These are phyloP conservation scores for Myriosclerotinia curreyana DNA, from an alignment of 2,329 filamentous ascomycete genomes.

Conservation along the genomic window DNA sequence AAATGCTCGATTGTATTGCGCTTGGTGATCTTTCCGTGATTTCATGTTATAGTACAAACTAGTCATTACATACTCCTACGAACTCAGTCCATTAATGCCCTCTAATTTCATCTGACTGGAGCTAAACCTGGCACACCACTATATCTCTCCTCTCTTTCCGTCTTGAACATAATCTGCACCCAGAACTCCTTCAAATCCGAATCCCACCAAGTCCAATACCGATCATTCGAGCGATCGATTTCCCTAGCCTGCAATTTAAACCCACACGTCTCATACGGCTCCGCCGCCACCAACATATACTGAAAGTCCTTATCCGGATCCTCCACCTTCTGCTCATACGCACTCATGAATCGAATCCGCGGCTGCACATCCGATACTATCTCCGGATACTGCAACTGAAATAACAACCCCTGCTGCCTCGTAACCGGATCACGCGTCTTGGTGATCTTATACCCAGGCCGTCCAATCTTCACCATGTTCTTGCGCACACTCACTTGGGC, in stretches of 20 bases:
- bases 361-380: slow-evolving; percentile 73
- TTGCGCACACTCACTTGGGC: slow-evolving; percentile 60
- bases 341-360: slow-evolving; percentile 94
- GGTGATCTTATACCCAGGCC: slow-evolving; percentile 96
- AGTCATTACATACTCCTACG: slow-evolving; percentile 18
- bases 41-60: slow-evolving; percentile 20
- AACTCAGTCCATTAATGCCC: slow-evolving; percentile 9
- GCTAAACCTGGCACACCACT: slow-evolving; percentile 61
- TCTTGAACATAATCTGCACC: slow-evolving; percentile 98
- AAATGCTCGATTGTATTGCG: not conserved
- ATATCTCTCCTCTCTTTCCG: slow-evolving; percentile 90
- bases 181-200: slow-evolving; percentile 95
- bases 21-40: slow-evolving; percentile 10
- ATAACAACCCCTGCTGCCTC: slow-evolving; percentile 84
- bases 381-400: slow-evolving; percentile 94
- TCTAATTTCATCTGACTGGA: slow-evolving; percentile 30
- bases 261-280: slow-evolving; percentile 95
- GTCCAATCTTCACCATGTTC: slow-evolving; percentile 90
- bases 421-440: slow-evolving; percentile 90
- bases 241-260: slow-evolving; percentile 95
- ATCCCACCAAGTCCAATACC: slow-evolving; percentile 94
- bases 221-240: slow-evolving; percentile 82
- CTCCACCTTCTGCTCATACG: slow-evolving; percentile 93
- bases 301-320: slow-evolving; percentile 92
- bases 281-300: slow-evolving; percentile 90